Evolutionary conservation across 2,329 filamentous ascomycete species (phyloP).

Genomic region (Parastagonospora avenae): DNA sequence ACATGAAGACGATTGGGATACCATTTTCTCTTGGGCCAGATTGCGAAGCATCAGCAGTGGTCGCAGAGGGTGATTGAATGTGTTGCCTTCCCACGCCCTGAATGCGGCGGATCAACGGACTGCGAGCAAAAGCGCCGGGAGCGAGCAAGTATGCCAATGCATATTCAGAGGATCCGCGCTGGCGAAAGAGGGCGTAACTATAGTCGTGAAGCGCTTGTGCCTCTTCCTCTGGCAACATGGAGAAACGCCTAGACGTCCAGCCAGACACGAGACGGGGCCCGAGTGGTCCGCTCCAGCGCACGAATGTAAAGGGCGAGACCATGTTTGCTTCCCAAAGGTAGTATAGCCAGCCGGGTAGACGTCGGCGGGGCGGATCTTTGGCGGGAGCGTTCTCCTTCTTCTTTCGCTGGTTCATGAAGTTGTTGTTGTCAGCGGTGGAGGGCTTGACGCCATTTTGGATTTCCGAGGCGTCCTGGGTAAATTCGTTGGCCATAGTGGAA

Average conservation of each 20-base stretch:
- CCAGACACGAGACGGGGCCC: slow-evolving; percentile 91
- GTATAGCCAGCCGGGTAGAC: slow-evolving; percentile 81
- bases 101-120: slow-evolving; percentile 84
- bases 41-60: slow-evolving; percentile 31
- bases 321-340: slow-evolving; percentile 95
- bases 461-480: slow-evolving; percentile 73
- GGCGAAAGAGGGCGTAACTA: slow-evolving; percentile 90
- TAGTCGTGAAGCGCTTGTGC: slow-evolving; percentile 88
- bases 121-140: slow-evolving; percentile 88
- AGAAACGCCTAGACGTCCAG: slow-evolving; percentile 93
- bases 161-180: slow-evolving; percentile 92
- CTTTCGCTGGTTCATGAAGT: slow-evolving; percentile 58
- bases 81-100: slow-evolving; percentile 81
- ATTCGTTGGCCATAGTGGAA: slow-evolving; percentile 76
- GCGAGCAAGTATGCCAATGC: slow-evolving; percentile 90
- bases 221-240: slow-evolving; percentile 80
- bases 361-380: slow-evolving; percentile 60
- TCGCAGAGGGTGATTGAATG: slow-evolving; percentile 37
- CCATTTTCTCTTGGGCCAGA: slow-evolving; percentile 14
- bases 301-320: slow-evolving; percentile 88
- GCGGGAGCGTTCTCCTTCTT: slow-evolving; percentile 42
- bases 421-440: slow-evolving; percentile 62
- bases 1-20: slow-evolving; percentile 72
- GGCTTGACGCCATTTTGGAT: slow-evolving; percentile 74
- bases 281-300: slow-evolving; percentile 85